Evolutionary conservation across 2,329 filamentous ascomycete genomes (phyloP).

Genomic region (Hyphodiscus sp.): DNA sequence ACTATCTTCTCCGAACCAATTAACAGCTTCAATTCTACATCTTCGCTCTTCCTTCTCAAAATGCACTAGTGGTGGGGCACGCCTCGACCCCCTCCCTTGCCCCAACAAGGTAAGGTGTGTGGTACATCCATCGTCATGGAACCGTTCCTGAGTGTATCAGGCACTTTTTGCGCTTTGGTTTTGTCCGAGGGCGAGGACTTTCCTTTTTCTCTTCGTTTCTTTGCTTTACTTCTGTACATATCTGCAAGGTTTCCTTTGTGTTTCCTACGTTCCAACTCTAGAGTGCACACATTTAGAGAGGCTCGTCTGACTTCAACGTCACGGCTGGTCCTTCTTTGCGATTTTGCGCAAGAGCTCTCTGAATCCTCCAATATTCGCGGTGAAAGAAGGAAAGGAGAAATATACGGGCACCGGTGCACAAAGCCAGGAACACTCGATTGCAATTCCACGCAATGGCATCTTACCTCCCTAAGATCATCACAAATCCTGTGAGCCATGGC

Average conservation of each 20-base stretch:
- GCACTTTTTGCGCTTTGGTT: neutral
- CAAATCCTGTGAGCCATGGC: slow-evolving; percentile 32
- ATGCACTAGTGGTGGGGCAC: neutral
- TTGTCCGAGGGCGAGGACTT: neutral
- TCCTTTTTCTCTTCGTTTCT: neutral
- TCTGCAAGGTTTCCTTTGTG: neutral
- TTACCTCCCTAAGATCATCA: slow-evolving; percentile 33
- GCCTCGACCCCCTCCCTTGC: neutral
- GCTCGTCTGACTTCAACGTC: neutral
- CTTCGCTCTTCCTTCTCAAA: neutral
- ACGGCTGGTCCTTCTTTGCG: neutral
- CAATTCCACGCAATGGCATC: slow-evolving; percentile 24
- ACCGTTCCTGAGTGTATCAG: neutral
- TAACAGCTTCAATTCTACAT: neutral
- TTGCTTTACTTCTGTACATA: neutral
- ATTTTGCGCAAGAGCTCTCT: neutral
- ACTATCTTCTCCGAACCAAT: neutral
- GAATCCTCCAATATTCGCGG: neutral
- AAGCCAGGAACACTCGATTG: neutral
- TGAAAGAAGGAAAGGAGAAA: neutral
- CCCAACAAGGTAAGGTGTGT: neutral
- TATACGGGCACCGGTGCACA: neutral
- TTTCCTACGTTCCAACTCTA: neutral
- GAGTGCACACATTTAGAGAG: neutral
- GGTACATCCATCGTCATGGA: neutral